Evolutionary conservation across 139 green algal genomes (phyloP).

Genomic region (Limnomonas spitsbergensis): DNA sequence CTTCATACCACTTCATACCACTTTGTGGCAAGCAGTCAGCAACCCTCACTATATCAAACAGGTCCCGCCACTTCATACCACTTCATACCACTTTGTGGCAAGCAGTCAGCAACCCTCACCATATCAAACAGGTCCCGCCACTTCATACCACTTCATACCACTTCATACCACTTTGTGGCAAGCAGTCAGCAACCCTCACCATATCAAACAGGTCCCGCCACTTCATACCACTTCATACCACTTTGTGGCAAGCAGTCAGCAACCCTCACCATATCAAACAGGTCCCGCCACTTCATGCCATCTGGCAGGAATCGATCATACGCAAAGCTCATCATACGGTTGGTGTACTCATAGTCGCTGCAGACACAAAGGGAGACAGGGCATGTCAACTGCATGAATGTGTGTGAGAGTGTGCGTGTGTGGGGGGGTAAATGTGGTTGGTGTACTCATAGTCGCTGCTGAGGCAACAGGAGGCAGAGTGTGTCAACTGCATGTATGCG

Average conservation of each 20-base stretch:
- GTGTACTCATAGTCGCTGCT: constrained; percentile 80
- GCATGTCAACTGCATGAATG: background rate
- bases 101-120: too few relatives aligned
- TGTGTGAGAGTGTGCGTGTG: background rate
- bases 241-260: background rate
- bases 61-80: too few relatives aligned
- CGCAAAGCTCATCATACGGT: constrained; percentile 84
- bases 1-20: too few relatives aligned
- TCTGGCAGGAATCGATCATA: constrained; percentile 76
- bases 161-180: too few relatives aligned
- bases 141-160: too few relatives aligned
- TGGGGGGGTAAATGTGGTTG: constrained; percentile 52
- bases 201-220: too few relatives aligned
- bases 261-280: constrained; percentile 87
- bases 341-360: constrained; percentile 80
- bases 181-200: too few relatives aligned
- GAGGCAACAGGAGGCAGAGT: background rate
- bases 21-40: too few relatives aligned
- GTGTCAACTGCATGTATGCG: background rate
- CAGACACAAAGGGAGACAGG: background rate
- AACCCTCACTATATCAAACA: too few relatives aligned
- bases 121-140: too few relatives aligned
- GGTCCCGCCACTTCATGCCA: constrained; percentile 81
- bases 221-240: background rate
- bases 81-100: too few relatives aligned